Conservation (phyloP, 2,329 filamentous ascomycete genomes). For the Diplodia mutila region DNA sequence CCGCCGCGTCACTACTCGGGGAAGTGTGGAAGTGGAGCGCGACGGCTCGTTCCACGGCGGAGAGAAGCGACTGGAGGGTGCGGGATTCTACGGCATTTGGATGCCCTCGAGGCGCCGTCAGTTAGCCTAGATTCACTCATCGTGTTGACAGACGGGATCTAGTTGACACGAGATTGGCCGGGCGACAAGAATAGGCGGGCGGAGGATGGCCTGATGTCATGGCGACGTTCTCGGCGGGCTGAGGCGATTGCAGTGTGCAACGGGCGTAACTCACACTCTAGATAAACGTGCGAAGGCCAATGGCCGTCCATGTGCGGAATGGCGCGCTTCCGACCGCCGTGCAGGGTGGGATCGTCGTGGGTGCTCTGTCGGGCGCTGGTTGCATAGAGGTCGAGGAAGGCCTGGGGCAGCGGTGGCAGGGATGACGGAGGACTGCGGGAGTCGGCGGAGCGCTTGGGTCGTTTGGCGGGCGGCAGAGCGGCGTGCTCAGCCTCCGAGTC, state of each 20-base stretch:
- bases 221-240: background rate
- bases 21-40: constrained; percentile 24
- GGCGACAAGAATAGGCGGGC: background rate
- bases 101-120: constrained; percentile 37
- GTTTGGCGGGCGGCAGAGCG: constrained; percentile 10
- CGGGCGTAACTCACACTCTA: constrained; percentile 73
- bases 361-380: constrained; percentile 77
- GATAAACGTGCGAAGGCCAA: constrained; percentile 91
- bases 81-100: constrained; percentile 41
- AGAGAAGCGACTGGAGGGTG: constrained; percentile 37
- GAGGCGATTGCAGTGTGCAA: background rate
- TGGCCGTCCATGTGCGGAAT: constrained; percentile 85
- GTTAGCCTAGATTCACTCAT: constrained; percentile 9
- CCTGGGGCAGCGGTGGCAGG: constrained; percentile 71
- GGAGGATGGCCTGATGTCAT: constrained; percentile 29
- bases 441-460: constrained; percentile 13
- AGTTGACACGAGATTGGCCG: background rate
- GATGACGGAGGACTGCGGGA: constrained; percentile 10
- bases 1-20: background rate
- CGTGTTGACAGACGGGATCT: background rate
- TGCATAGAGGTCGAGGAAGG: constrained; percentile 90
- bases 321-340: constrained; percentile 80
- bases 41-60: constrained; percentile 29
- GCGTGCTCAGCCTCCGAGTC: constrained; percentile 38
- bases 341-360: constrained; percentile 79